A percentile compares a stretch with the other conserved stretches of the same genome.
These are phyloP conservation scores for Chenopodium berlandieri DNA, from an alignment of 148 eudicot species.

Conservation along the genomic window DNA sequence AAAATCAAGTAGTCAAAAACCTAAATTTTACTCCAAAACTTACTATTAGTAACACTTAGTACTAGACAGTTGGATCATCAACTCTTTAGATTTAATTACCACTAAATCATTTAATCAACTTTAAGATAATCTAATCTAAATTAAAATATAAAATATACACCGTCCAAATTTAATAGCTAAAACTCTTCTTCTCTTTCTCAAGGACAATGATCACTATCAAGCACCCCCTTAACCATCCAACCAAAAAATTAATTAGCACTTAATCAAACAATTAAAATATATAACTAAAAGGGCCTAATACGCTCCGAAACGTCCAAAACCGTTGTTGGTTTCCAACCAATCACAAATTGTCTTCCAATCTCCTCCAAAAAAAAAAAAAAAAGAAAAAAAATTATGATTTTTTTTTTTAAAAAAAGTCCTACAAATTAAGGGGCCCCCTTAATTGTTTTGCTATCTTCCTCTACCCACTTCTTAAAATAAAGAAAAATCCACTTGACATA, in stretches of 20 bases:
- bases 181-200: not conserved
- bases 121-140: not conserved
- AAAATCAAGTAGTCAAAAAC: no score
- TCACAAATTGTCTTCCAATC: slow-evolving; percentile 9
- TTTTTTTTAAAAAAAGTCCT: not conserved
- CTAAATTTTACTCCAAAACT: no score
- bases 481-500: not conserved
- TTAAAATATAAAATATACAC: not conserved
- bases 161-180: not conserved
- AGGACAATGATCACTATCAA: not conserved
- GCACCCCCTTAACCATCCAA: slow-evolving; percentile 8
- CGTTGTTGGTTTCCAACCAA: slow-evolving; percentile 25
- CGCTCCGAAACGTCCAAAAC: slow-evolving; percentile 29
- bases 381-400: no score
- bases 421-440: not conserved
- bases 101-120: no score
- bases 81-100: no score
- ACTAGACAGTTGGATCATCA: no score
- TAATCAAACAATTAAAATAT: not conserved
- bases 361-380: no score
- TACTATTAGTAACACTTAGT: no score
- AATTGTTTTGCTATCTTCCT: not conserved
- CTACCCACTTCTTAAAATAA: slow-evolving; percentile 15
- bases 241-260: not conserved
- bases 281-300: slow-evolving; percentile 11